Percentiles rank a stretch among this genome's conserved stretches.
Evolutionary conservation across 1,139 yeast genomes (phyloP).

Genomic region (Geotrichum fermentans): DNA sequence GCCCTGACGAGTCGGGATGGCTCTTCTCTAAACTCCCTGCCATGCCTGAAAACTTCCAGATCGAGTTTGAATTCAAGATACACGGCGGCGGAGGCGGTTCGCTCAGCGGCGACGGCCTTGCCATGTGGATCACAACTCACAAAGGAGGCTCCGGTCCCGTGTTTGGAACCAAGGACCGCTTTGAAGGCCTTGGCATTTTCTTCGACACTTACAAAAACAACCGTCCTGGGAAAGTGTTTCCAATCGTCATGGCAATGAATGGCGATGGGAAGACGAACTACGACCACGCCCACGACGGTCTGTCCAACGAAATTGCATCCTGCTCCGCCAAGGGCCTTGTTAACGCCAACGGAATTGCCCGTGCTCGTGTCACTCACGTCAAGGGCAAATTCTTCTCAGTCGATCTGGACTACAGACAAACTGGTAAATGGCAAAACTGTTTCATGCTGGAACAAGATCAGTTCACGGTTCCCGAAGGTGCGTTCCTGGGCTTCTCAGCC

Average conservation of each 20-base stretch:
- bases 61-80: conserved; percentile 66
- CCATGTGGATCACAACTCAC: conserved; percentile 62
- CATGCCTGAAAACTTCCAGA: conserved; percentile 39
- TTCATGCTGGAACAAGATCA: conserved; percentile 49
- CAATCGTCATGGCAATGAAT: conserved; percentile 62
- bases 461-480: conserved; percentile 38
- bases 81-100: conserved; percentile 45
- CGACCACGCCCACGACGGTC: conserved; percentile 65
- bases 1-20: conserved; percentile 40
- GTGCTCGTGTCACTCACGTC: conserved; percentile 58
- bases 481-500: conserved; percentile 67
- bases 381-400: conserved; percentile 62
- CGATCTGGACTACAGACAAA: conserved; percentile 56
- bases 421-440: conserved; percentile 64
- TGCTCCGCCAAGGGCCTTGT: conserved; percentile 57
- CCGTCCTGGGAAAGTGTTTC: conserved; percentile 58
- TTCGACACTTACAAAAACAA: conserved; percentile 79
- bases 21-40: conserved; percentile 36
- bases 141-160: conserved; percentile 49
- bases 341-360: conserved; percentile 45
- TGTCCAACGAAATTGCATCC: conserved; percentile 65
- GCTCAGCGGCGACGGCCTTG: conserved; percentile 77
- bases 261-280: conserved; percentile 63
- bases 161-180: conserved; percentile 63
- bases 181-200: conserved; percentile 68